These are phyloP conservation scores for Sanghuangporus weigelae DNA, from an alignment of 1,284 basidiomycete genomes.

Conservation along the genomic window DNA sequence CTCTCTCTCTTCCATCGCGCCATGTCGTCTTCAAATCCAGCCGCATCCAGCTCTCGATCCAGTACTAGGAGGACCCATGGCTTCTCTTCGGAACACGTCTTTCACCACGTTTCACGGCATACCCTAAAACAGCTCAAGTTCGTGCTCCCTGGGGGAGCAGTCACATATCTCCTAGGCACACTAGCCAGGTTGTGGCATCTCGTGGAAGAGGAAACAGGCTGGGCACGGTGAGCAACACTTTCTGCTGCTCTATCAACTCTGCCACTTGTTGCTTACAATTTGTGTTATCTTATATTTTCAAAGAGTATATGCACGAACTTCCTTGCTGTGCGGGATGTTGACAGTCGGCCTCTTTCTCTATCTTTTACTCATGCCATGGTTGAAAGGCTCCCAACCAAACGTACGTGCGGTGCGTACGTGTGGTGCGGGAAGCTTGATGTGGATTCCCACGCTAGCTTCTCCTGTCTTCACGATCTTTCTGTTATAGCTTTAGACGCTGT, in stretches of 20 bases:
- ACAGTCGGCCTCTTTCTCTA: slow-evolving; percentile 70
- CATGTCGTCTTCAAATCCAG: background rate
- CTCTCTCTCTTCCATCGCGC: background rate
- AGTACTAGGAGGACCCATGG: background rate
- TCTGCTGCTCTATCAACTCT: background rate
- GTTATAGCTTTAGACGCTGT: background rate
- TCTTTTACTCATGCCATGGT: slow-evolving; percentile 56
- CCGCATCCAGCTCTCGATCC: slow-evolving; percentile 1
- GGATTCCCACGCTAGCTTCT: background rate
- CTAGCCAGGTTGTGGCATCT: slow-evolving; percentile 44
- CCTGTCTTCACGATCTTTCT: background rate
- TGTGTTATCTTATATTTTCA: background rate
- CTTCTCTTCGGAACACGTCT: background rate
- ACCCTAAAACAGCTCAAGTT: slow-evolving; percentile 65
- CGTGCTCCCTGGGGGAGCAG: slow-evolving; percentile 56
- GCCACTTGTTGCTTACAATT: background rate
- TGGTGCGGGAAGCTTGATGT: background rate
- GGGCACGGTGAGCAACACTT: slow-evolving; percentile 43
- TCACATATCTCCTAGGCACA: slow-evolving; percentile 58
- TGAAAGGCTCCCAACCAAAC: slow-evolving; percentile 59
- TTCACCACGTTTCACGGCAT: slow-evolving; percentile 34
- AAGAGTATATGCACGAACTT: slow-evolving; percentile 47
- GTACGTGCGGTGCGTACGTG: slow-evolving; percentile 52
- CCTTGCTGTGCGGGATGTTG: slow-evolving; percentile 46
- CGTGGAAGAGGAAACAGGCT: slow-evolving; percentile 33